phyloP scores from a whole-genome alignment of 495 filamentous ascomycete genomes.

The Usnea hakonensis region DNA sequence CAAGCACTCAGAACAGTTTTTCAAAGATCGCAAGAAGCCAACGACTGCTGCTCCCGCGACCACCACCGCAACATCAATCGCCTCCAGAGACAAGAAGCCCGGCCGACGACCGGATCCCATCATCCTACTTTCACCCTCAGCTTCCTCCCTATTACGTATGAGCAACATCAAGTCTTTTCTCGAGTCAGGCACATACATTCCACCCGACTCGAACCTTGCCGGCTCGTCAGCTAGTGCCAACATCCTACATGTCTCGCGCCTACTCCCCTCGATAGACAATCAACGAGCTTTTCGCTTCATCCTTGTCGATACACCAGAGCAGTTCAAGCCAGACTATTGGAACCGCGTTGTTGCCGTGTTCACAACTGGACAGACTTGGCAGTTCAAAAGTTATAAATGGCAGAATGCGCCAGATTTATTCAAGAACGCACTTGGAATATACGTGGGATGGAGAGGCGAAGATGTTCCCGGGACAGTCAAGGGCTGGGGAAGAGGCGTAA shows the following conservation, averaged over 20 bases:
- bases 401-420: slow-evolving; percentile 82
- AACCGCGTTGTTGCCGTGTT: slow-evolving; percentile 92
- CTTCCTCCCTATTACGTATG: slow-evolving; percentile 94
- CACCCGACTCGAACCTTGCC: slow-evolving; percentile 58
- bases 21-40: slow-evolving; percentile 41
- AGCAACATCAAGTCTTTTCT: slow-evolving; percentile 96
- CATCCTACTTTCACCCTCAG: slow-evolving; percentile 96
- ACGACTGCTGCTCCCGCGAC: slow-evolving; percentile 31
- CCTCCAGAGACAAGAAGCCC: slow-evolving; percentile 44
- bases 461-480: slow-evolving; percentile 65
- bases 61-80: slow-evolving; percentile 31
- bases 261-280: slow-evolving; percentile 65
- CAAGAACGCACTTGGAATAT: slow-evolving; percentile 74
- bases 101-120: slow-evolving; percentile 77
- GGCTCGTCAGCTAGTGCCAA: slow-evolving; percentile 53
- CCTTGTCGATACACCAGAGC: slow-evolving; percentile 81
- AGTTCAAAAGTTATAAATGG: slow-evolving; percentile 98
- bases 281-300: slow-evolving; percentile 80
- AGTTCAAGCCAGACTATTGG: slow-evolving; percentile 99
- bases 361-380: slow-evolving; percentile 96
- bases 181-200: slow-evolving; percentile 70
- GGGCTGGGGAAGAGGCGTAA: slow-evolving; percentile 77
- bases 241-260: slow-evolving; percentile 75
- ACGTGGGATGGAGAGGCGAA: slow-evolving; percentile 88
- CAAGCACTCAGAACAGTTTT: slow-evolving; percentile 74